Percentiles rank a stretch among this genome's conserved stretches.
Conservation (phyloP, 225 moss, liverwort and hornwort species). For the Marchantia paleacea region DNA sequence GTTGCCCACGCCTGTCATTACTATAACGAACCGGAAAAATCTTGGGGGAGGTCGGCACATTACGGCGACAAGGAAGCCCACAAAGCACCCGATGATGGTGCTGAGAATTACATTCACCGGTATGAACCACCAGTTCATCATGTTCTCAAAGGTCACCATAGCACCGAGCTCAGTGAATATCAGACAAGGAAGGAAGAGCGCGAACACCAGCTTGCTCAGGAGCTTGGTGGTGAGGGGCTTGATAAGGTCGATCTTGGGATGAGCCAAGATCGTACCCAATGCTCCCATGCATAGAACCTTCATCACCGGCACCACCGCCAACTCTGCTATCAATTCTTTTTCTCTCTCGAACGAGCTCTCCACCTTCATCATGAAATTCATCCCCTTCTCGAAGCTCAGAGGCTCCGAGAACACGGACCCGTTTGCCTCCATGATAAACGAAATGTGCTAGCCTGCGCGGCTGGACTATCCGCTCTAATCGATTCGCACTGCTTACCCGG, state of each 20-base stretch:
- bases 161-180: constrained; percentile 92
- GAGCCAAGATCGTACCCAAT: constrained; percentile 69
- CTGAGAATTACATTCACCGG: constrained; percentile 82
- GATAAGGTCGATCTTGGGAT: constrained; percentile 57
- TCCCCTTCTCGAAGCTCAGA: neutral
- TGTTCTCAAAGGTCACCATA: constrained; percentile 69
- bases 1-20: constrained; percentile 94
- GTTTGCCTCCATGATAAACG: constrained; percentile 4
- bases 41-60: constrained; percentile 72
- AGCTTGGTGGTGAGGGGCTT: constrained; percentile 61
- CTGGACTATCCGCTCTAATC: neutral
- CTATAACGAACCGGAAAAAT: constrained; percentile 71
- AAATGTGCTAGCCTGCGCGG: neutral
- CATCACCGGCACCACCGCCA: constrained; percentile 83
- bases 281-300: constrained; percentile 87
- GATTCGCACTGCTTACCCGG: neutral
- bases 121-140: constrained; percentile 95
- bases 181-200: constrained; percentile 86
- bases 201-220: constrained; percentile 91
- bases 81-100: constrained; percentile 63
- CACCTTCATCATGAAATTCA: constrained; percentile 20
- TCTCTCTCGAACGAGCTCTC: neutral
- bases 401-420: constrained; percentile 1
- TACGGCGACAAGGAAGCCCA: constrained; percentile 68
- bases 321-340: constrained; percentile 37